phyloP scores from a whole-genome alignment of 768 basidiomycete species.

The Kwoniella mangroviensis region DNA sequence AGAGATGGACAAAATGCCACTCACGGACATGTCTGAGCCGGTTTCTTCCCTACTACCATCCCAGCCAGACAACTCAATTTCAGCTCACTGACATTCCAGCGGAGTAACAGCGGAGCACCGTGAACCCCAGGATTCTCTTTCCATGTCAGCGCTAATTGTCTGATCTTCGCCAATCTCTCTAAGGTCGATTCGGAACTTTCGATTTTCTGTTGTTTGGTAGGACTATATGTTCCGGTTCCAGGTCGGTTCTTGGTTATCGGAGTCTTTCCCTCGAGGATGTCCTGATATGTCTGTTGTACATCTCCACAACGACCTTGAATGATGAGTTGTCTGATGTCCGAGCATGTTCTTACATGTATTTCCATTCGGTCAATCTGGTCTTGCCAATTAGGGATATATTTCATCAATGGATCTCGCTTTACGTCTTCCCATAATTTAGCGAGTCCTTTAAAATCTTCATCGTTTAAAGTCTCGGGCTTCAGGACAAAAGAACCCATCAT shows the following conservation, averaged over 20 bases:
- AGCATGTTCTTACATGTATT: conserved; percentile 36
- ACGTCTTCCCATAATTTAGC: not conserved
- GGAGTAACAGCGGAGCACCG: conserved; percentile 16
- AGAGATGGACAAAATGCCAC: not conserved
- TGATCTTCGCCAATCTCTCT: conserved; percentile 21
- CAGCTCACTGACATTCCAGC: conserved; percentile 23
- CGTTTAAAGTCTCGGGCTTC: not conserved
- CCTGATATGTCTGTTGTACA: conserved; percentile 4
- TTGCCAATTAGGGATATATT: not conserved
- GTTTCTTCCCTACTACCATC: not conserved
- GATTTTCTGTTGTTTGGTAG: not conserved
- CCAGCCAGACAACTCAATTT: conserved; percentile 38
- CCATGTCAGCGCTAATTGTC: conserved; percentile 39
- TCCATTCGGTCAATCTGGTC: conserved; percentile 20
- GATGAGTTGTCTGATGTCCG: conserved; percentile 13
- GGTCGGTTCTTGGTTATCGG: not conserved
- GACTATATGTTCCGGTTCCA: not conserved
- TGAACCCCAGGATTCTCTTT: conserved; percentile 7
- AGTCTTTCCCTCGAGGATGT: not conserved
- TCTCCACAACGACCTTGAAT: not conserved
- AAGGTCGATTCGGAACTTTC: conserved; percentile 15
- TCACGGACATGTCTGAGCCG: conserved; percentile 18
- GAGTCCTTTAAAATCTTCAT: conserved; percentile 19
- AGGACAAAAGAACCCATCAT: conserved; percentile 34
- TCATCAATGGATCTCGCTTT: not conserved